Evolutionary conservation across 2,329 filamentous ascomycete genomes (phyloP).

Genomic region (Penicillium frequentans): DNA sequence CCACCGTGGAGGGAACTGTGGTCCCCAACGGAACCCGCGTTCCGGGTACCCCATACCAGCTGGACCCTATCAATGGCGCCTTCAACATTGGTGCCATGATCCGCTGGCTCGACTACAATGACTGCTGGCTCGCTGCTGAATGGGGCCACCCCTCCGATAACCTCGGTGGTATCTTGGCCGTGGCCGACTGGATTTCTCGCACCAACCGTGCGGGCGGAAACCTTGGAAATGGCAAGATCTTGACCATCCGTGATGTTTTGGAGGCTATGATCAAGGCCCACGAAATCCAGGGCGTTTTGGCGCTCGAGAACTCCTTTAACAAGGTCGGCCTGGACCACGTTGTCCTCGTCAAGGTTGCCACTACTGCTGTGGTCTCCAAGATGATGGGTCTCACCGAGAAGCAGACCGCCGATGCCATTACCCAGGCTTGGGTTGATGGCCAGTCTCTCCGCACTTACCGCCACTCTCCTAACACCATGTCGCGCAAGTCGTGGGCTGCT

Average conservation of each 20-base stretch:
- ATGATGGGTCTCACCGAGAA: slow-evolving; percentile 86
- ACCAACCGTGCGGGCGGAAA: slow-evolving; percentile 86
- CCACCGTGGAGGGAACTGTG: slow-evolving; percentile 82
- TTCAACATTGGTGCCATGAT: slow-evolving; percentile 99
- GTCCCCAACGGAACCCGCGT: slow-evolving; percentile 92
- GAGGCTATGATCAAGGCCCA: slow-evolving; percentile 99
- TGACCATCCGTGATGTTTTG: slow-evolving; percentile 86
- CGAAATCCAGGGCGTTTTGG: slow-evolving; percentile 96
- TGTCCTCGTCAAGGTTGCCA: slow-evolving; percentile 95
- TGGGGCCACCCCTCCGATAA: slow-evolving; percentile 99
- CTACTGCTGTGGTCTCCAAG: slow-evolving; percentile 89
- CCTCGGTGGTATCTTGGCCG: slow-evolving; percentile 91
- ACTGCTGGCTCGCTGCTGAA: slow-evolving; percentile 98
- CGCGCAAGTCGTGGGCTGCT: slow-evolving; percentile 97
- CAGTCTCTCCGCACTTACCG: slow-evolving; percentile 96
- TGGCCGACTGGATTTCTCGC: slow-evolving; percentile 95
- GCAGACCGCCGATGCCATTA: slow-evolving; percentile 93
- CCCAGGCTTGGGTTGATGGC: slow-evolving; percentile 96
- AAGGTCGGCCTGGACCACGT: slow-evolving; percentile 98
- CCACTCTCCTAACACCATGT: slow-evolving; percentile 99
- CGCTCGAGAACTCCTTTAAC: slow-evolving; percentile 97
- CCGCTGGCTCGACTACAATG: slow-evolving; percentile 99
- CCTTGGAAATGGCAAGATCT: slow-evolving; percentile 69
- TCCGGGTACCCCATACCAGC: slow-evolving; percentile 86
- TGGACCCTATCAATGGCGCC: slow-evolving; percentile 91